These are phyloP conservation scores for Penicillium sp. DNA, from an alignment of 2,329 filamentous ascomycete genomes.

Conservation along the genomic window DNA sequence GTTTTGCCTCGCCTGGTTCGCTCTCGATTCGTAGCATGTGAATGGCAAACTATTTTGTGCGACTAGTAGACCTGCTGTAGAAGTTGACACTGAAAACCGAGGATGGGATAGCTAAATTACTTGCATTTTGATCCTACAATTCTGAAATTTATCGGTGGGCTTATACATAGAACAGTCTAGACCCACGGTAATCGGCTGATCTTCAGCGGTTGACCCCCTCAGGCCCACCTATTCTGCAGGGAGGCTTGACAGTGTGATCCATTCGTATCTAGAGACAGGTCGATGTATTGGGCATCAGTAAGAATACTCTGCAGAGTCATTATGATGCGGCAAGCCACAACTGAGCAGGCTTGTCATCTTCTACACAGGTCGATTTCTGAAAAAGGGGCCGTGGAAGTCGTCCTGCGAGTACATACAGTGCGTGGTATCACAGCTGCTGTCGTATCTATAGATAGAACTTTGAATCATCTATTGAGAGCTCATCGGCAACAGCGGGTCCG, in stretches of 20 bases:
- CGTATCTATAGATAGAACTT: constrained; percentile 11
- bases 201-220: not conserved
- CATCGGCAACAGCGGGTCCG: constrained; percentile 18
- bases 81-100: not conserved
- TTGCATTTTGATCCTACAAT: not conserved
- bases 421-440: not conserved
- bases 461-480: not conserved
- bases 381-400: not conserved
- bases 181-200: constrained; percentile 1
- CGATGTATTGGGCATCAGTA: not conserved
- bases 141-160: not conserved
- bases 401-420: not conserved
- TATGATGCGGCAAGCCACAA: not conserved
- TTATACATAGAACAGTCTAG: constrained; percentile 6
- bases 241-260: not conserved
- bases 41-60: not conserved
- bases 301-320: not conserved
- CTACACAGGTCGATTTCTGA: too few relatives aligned
- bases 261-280: constrained; percentile 9
- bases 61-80: not conserved
- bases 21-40: not conserved
- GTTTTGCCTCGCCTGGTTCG: not conserved
- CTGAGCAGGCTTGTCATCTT: too few relatives aligned
- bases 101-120: not conserved
- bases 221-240: not conserved